phyloP scores from a whole-genome alignment of 1,284 basidiomycete genomes.

The Crocinoboletus sp. region DNA sequence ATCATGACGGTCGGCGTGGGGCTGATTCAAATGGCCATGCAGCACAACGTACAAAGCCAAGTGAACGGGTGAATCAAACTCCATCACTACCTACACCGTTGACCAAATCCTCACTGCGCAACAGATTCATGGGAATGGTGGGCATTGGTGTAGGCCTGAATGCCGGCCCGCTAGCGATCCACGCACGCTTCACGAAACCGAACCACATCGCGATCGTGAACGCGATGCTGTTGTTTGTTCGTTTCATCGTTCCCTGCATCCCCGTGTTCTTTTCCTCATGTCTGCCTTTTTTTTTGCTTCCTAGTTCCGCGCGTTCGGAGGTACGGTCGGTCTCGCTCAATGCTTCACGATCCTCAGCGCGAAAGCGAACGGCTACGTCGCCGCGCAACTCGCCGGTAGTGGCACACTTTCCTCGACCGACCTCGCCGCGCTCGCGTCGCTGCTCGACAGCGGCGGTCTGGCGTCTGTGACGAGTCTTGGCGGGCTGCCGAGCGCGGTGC shows the following conservation, averaged over 20 bases:
- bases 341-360: constrained; percentile 44
- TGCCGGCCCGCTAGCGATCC: constrained; percentile 38
- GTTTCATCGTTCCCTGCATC: background rate
- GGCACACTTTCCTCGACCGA: constrained; percentile 30
- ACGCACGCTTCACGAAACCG: constrained; percentile 44
- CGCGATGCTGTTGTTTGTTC: constrained; percentile 40
- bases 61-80: constrained; percentile 35
- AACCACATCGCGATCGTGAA: constrained; percentile 39
- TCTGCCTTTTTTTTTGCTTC: background rate
- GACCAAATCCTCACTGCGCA: background rate
- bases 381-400: constrained; percentile 14
- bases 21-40: constrained; percentile 40
- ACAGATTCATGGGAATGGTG: constrained; percentile 42
- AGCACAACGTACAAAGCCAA: constrained; percentile 31
- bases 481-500: constrained; percentile 33
- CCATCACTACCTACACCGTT: no score
- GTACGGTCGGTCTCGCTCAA: constrained; percentile 48
- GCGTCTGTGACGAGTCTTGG: constrained; percentile 35
- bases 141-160: constrained; percentile 43
- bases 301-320: constrained; percentile 45
- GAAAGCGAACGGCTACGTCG: constrained; percentile 37
- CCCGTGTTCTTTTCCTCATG: no score
- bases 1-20: constrained; percentile 40
- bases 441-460: constrained; percentile 24
- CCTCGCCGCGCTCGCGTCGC: constrained; percentile 20